Evolutionary conservation across 345 rosid species (phyloP).

Genomic region (Jatropha curcas): DNA sequence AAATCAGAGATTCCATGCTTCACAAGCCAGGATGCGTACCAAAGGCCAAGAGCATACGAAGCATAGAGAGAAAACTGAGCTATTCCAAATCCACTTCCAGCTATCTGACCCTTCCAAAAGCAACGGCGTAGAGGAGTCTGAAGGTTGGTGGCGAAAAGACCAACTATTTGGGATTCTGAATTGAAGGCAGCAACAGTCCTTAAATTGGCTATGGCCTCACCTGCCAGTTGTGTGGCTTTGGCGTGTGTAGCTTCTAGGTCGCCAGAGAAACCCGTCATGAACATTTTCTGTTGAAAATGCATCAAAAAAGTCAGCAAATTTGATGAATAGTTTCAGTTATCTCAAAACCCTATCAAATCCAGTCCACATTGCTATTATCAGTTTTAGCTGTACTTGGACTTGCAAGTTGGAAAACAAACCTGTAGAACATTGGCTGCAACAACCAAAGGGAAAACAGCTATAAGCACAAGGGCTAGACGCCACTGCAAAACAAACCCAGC

Average conservation of each 20-base stretch:
- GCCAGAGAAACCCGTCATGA: slow-evolving; percentile 95
- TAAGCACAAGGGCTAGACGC: slow-evolving; percentile 95
- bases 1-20: slow-evolving; percentile 97
- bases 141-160: slow-evolving; percentile 77
- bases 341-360: not conserved
- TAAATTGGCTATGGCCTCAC: slow-evolving; percentile 94
- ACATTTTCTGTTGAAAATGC: slow-evolving; percentile 76
- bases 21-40: slow-evolving; percentile 99
- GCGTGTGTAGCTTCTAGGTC: slow-evolving; percentile 94
- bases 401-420: slow-evolving; percentile 44
- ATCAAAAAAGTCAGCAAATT: slow-evolving; percentile 4
- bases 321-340: too few species aligned
- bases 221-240: slow-evolving; percentile 93
- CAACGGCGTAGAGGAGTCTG: slow-evolving; percentile 76
- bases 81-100: slow-evolving; percentile 92
- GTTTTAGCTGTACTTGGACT: too few species aligned
- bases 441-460: slow-evolving; percentile 94
- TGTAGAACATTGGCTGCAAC: slow-evolving; percentile 98
- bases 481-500: slow-evolving; percentile 96
- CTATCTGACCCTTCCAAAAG: slow-evolving; percentile 99
- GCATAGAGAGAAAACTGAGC: slow-evolving; percentile 95
- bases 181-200: slow-evolving; percentile 98
- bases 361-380: not conserved
- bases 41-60: slow-evolving; percentile 96
- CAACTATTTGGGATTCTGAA: slow-evolving; percentile 82